Evolutionary conservation across 257 asterid genomes (phyloP).

Genomic region (Dorcoceras hygrometricum): DNA sequence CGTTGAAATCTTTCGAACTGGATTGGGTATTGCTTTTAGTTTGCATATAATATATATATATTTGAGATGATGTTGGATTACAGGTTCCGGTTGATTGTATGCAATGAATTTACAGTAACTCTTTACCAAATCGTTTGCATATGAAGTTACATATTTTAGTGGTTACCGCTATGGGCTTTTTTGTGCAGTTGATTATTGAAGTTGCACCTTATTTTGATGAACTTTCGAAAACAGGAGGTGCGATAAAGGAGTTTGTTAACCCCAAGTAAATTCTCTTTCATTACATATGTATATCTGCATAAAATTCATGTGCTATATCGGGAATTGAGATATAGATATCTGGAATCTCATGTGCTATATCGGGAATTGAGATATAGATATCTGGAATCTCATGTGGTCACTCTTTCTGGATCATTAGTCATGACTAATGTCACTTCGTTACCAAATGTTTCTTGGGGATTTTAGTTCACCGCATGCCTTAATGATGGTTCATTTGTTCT

Average conservation of each 20-base stretch:
- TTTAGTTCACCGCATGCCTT: neutral
- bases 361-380: neutral
- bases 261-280: constrained; percentile 67
- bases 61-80: constrained; percentile 12
- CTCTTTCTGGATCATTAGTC: neutral
- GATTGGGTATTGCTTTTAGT: neutral
- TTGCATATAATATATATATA: neutral
- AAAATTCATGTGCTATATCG: neutral
- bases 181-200: constrained; percentile 78
- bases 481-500: neutral
- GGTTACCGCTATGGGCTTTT: constrained; percentile 12
- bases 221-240: constrained; percentile 90
- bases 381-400: neutral
- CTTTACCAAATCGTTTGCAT: constrained; percentile 6
- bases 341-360: neutral
- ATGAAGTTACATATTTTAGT: constrained; percentile 10
- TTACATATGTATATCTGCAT: constrained; percentile 11
- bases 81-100: neutral
- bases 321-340: neutral
- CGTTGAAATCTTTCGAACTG: neutral
- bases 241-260: constrained; percentile 90
- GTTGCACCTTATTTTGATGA: constrained; percentile 88
- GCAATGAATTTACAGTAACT: constrained; percentile 17
- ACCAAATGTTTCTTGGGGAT: neutral
- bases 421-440: neutral